phyloP scores from a whole-genome alignment of 306 rosid genomes.

The Vigna mungo region DNA sequence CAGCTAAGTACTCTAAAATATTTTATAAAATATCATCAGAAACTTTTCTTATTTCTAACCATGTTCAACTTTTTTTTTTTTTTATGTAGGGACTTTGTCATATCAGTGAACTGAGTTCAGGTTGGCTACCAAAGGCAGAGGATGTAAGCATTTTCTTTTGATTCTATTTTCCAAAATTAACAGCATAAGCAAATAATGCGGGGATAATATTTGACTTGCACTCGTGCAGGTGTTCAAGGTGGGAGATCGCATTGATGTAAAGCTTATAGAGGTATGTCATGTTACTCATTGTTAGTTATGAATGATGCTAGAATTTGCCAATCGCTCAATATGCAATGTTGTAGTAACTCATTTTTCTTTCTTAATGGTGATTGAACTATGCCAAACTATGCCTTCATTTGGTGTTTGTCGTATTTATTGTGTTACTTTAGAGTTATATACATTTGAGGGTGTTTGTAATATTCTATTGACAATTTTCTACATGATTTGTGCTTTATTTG shows the following conservation, averaged over 20 bases:
- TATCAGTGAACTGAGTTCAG: constrained; percentile 89
- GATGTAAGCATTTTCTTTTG: constrained; percentile 63
- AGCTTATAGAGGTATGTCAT: constrained; percentile 86
- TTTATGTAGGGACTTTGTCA: constrained; percentile 93
- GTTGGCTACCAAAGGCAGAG: constrained; percentile 94
- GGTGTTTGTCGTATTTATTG: constrained; percentile 20
- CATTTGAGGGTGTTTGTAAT: background rate
- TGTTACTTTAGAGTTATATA: background rate
- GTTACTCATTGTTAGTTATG: constrained; percentile 11
- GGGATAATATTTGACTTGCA: constrained; percentile 28
- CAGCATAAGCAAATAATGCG: background rate
- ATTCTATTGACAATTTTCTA: background rate
- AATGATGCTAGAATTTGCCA: constrained; percentile 19
- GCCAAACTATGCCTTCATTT: constrained; percentile 20
- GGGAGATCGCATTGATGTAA: constrained; percentile 89
- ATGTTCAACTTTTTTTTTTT: constrained; percentile 38
- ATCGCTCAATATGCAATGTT: constrained; percentile 11
- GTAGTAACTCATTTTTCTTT: background rate
- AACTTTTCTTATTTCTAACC: too few species aligned
- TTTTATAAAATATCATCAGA: too few species aligned
- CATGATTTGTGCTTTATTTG: too few species aligned
- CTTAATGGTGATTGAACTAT: constrained; percentile 25
- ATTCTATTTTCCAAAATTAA: constrained; percentile 8
- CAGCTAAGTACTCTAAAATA: too few species aligned
- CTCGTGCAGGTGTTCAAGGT: constrained; percentile 81